Conservation (phyloP, 2,329 filamentous ascomycete species). For the Penicillium sp. region DNA sequence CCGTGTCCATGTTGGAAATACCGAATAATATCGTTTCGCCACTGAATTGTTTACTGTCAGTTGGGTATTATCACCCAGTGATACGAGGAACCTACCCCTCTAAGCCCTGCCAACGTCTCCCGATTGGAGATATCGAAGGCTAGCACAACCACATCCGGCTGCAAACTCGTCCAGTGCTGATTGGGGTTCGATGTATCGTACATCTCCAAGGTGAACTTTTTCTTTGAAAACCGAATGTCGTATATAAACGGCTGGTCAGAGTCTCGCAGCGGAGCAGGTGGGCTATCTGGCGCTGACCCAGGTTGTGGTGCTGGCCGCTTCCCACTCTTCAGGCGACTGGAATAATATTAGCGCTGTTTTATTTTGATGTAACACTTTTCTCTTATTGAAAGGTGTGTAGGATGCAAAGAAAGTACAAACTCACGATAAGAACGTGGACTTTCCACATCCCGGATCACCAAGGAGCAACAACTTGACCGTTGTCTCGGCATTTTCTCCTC, state of each 20-base stretch:
- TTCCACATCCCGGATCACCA: constrained; percentile 56
- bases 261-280: constrained; percentile 47
- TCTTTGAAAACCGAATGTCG: constrained; percentile 53
- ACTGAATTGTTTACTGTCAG: constrained; percentile 24
- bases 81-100: constrained; percentile 26
- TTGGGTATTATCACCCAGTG: neutral
- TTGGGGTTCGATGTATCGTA: constrained; percentile 54
- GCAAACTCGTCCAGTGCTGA: constrained; percentile 52
- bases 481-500: constrained; percentile 6
- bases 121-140: constrained; percentile 56
- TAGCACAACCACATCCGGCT: constrained; percentile 53
- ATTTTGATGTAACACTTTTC: neutral
- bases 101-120: constrained; percentile 46
- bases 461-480: constrained; percentile 49
- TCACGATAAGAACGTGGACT: constrained; percentile 59
- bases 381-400: neutral
- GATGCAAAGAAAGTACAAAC: constrained; percentile 25
- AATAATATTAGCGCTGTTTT: neutral
- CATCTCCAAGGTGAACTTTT: constrained; percentile 52
- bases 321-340: constrained; percentile 21
- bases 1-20: constrained; percentile 48
- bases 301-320: constrained; percentile 11
- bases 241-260: constrained; percentile 56
- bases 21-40: constrained; percentile 40
- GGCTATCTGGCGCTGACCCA: constrained; percentile 29